Base-by-base conservation (phyloP, 2,329 filamentous ascomycete genomes). In the Hypoxylon sp. region DNA sequence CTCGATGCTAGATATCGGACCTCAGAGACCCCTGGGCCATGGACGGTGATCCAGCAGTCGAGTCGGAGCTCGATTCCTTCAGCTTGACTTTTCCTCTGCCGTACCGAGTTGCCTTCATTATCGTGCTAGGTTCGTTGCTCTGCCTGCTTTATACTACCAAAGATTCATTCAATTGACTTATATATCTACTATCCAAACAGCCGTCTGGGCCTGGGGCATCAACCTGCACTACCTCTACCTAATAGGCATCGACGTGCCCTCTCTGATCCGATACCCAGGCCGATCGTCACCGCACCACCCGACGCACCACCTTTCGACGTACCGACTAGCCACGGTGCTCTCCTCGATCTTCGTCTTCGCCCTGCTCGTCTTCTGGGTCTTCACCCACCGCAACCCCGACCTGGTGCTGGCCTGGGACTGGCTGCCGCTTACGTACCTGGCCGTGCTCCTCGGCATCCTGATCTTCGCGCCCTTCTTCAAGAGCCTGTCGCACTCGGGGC, bases 161-260 rank as follows among this genome's bases (percentile, higher is more conserved):
- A 17, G 11, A 36, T 41, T 12, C n/a, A 37, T 13, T 3, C 7
- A 13, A 37, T 34, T 41, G 12, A 25, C 51, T 49, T 5, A 6
- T 40, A 26, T 3, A 34, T 35, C 23, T 21, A 51, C 58, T 36
- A 8, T 5, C 8, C 12, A 3, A 58, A 54, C 61, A 95, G 91
- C 90, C 63, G 87, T 96, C 66, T 97, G 93, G 93, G 91, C 90
- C 69, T 99, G 93, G 91, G 91, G 88, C 60, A 73, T 89, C 63
- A 97, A 97, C 75, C 83, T 97, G 29, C 91, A 97, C 69, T 92
- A 90, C 74, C 85, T 97, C 53, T 80, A 87, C 65, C 74, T 84
- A 51, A 78, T 86, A 66, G 89, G 89, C 69, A 95, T 99, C 75
- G 91, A 97, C 72, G 89, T 96, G 46, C 89, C 91, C 13, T 79